Evolutionary conservation across 768 basidiomycete species (phyloP).

Genomic region (Podaxis sp.): DNA sequence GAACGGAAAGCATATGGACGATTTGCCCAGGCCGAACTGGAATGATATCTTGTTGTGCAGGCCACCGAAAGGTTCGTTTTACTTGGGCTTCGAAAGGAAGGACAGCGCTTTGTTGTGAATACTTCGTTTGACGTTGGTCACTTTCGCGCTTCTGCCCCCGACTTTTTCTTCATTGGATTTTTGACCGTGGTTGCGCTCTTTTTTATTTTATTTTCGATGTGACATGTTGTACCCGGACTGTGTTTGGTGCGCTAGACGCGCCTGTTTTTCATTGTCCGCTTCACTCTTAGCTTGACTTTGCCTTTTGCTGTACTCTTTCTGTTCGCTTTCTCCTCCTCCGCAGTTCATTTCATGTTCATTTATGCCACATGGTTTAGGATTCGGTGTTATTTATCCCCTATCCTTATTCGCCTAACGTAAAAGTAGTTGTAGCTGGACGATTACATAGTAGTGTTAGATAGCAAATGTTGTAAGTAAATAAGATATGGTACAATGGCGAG

Average conservation of each 20-base stretch:
- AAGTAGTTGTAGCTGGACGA: neutral
- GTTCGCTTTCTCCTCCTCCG: neutral
- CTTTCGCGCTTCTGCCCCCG: neutral
- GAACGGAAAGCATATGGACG: constrained; percentile 41
- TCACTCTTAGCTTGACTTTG: neutral
- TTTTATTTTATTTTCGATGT: neutral
- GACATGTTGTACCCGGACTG: neutral
- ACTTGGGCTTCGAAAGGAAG: constrained; percentile 47
- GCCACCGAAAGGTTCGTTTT: constrained; percentile 55
- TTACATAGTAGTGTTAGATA: constrained; percentile 3
- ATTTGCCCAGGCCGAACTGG: constrained; percentile 69
- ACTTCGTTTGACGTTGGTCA: constrained; percentile 1
- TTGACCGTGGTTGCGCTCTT: neutral
- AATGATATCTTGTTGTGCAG: constrained; percentile 73
- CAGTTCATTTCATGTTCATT: neutral
- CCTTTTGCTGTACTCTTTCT: neutral
- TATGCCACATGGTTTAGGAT: neutral
- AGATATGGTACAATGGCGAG: constrained; percentile 1
- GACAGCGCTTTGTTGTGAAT: constrained; percentile 33
- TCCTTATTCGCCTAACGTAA: constrained; percentile 12
- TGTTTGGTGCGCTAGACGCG: constrained; percentile 2
- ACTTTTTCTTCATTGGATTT: neutral
- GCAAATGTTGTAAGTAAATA: constrained; percentile 1
- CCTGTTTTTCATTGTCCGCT: neutral
- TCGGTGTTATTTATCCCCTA: constrained; percentile 10